Conservation (phyloP, 1,139 yeast genomes). For the Taphrina populina region DNA sequence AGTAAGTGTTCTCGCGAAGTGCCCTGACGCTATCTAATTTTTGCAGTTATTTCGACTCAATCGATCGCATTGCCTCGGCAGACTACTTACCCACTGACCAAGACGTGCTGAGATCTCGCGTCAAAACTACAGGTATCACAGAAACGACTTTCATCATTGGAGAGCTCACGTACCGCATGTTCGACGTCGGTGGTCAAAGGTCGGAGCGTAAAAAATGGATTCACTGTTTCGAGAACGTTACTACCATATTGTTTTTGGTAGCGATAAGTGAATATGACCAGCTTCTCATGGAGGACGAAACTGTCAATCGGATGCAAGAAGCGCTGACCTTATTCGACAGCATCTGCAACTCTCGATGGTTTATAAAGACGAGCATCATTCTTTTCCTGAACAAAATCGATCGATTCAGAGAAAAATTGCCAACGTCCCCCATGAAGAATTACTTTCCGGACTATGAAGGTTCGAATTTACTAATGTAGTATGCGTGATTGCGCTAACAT, state of each 20-base stretch:
- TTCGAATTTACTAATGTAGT: neutral
- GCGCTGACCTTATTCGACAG: conserved; percentile 80
- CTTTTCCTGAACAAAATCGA: conserved; percentile 87
- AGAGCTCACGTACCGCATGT: conserved; percentile 54
- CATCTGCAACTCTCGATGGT: conserved; percentile 83
- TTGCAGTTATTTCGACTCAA: conserved; percentile 38
- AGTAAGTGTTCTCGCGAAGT: conserved; percentile 42
- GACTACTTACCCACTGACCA: conserved; percentile 70
- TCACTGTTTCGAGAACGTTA: conserved; percentile 89
- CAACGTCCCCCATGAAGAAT: conserved; percentile 59
- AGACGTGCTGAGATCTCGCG: conserved; percentile 85
- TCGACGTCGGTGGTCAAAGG: conserved; percentile 98
- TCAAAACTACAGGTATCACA: conserved; percentile 93
- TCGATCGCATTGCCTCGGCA: conserved; percentile 51
- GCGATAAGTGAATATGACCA: conserved; percentile 94
- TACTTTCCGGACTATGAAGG: conserved; percentile 64
- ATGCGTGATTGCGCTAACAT: neutral
- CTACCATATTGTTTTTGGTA: conserved; percentile 84
- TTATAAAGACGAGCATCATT: conserved; percentile 79
- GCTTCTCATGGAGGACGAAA: conserved; percentile 81
- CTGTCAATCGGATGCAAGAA: conserved; percentile 89
- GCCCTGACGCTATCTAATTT: neutral
- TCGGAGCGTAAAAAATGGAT: conserved; percentile 95
- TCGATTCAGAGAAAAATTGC: conserved; percentile 68
- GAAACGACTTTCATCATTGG: conserved; percentile 77